A percentile compares a stretch with the other conserved stretches of the same genome.
Evolutionary conservation across 176 grass and related monocot species (phyloP).

Genomic region (Bolboschoenus planiculmis): DNA sequence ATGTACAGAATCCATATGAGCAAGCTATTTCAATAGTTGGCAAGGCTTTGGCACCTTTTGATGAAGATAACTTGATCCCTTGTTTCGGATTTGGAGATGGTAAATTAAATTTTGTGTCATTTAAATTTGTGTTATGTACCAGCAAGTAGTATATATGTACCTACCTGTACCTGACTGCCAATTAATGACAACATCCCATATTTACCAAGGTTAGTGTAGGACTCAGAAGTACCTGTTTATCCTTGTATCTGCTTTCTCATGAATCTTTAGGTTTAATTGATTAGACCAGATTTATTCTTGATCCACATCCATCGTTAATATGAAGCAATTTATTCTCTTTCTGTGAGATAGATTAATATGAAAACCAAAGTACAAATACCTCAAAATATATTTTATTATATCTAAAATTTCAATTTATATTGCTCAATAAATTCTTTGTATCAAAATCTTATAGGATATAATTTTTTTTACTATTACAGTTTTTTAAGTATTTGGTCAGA

Average conservation of each 20-base stretch:
- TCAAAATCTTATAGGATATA: no score
- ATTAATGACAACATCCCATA: not conserved
- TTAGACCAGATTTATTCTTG: not conserved
- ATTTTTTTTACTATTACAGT: no score
- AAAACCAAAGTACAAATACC: no score
- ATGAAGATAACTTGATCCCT: slow-evolving; percentile 88
- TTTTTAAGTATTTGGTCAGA: no score
- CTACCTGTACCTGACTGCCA: not conserved
- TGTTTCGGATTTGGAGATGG: slow-evolving; percentile 95
- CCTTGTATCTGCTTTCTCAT: not conserved
- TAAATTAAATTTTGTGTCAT: slow-evolving; percentile 4
- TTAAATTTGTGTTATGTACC: not conserved
- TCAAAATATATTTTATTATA: no score
- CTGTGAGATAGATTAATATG: no score
- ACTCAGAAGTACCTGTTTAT: not conserved
- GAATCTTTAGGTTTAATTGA: not conserved
- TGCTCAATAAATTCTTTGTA: no score
- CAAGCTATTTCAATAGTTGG: slow-evolving; percentile 85
- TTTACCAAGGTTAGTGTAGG: not conserved
- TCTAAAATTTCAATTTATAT: no score
- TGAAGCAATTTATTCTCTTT: not conserved
- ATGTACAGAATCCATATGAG: slow-evolving; percentile 71
- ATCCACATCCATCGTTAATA: not conserved
- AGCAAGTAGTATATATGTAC: not conserved
- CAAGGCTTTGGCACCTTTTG: slow-evolving; percentile 74